Evolutionary conservation across 2,329 filamentous ascomycete species (phyloP).

Genomic region (Ascocoryne sarcoides): DNA sequence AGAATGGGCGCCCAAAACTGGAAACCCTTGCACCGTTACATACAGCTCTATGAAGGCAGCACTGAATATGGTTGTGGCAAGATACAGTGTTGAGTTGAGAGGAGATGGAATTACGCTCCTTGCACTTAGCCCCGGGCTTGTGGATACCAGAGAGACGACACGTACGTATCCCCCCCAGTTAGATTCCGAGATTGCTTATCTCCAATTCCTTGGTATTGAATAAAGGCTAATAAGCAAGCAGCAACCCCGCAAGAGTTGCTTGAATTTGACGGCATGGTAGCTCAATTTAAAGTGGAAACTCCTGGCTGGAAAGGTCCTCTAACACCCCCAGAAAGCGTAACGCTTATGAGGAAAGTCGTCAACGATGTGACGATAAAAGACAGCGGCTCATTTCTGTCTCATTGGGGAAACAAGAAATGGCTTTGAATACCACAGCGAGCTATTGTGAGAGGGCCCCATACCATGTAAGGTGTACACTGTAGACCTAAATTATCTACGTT

Average conservation of each 20-base stretch:
- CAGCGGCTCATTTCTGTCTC: neutral
- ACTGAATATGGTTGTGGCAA: slow-evolving; percentile 42
- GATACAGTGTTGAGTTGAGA: slow-evolving; percentile 40
- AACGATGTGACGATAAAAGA: neutral
- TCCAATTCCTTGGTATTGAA: too few species aligned
- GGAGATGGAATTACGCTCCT: slow-evolving; percentile 43
- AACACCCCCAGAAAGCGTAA: neutral
- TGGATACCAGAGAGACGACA: slow-evolving; percentile 19
- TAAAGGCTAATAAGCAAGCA: neutral
- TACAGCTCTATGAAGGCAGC: slow-evolving; percentile 46
- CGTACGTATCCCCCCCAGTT: neutral
- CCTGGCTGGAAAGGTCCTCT: neutral
- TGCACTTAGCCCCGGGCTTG: slow-evolving; percentile 41
- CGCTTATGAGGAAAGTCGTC: neutral
- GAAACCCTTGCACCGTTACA: slow-evolving; percentile 29
- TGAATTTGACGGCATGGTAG: neutral
- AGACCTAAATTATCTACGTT: too few species aligned
- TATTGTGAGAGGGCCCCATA: too few species aligned
- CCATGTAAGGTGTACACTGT: too few species aligned
- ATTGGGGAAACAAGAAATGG: neutral
- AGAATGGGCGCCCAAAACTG: slow-evolving; percentile 32
- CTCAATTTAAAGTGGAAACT: neutral
- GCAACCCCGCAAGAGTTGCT: neutral
- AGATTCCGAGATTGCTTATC: neutral
- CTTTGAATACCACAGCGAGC: neutral